Evolutionary conservation across 2,329 filamentous ascomycete species (phyloP).

Genomic region (Fusarium sp.): DNA sequence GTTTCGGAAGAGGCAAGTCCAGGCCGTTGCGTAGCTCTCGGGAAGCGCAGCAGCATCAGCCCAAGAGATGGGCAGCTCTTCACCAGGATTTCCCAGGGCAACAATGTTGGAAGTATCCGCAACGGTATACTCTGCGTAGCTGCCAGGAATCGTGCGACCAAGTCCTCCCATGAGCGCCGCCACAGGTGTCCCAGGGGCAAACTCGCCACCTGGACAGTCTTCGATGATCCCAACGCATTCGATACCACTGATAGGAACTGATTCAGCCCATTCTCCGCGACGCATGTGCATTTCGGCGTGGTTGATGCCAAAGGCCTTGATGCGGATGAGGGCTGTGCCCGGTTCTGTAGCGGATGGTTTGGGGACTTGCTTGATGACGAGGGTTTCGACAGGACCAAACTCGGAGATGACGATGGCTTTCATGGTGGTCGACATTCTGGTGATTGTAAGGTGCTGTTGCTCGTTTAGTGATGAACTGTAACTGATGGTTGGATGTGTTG

Average conservation of each 20-base stretch:
- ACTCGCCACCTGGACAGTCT: neutral
- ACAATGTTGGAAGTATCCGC: constrained; percentile 9
- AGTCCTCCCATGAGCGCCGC: constrained; percentile 21
- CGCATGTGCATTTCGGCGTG: constrained; percentile 29
- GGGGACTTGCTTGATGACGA: neutral
- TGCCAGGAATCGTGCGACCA: constrained; percentile 17
- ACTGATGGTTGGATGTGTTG: neutral
- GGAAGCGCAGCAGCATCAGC: constrained; percentile 14
- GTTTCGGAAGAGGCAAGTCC: constrained; percentile 21
- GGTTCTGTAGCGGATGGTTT: neutral
- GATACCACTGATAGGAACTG: constrained; percentile 21
- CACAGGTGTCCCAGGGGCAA: constrained; percentile 3
- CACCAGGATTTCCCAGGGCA: neutral
- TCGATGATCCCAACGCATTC: constrained; percentile 15
- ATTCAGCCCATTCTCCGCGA: constrained; percentile 23
- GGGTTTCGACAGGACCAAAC: neutral
- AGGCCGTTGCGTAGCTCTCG: constrained; percentile 18
- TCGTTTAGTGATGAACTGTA: neutral
- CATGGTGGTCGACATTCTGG: neutral
- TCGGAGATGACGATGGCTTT: neutral
- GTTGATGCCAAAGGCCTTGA: constrained; percentile 20
- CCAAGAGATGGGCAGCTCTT: constrained; percentile 8
- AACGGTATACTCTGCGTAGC: constrained; percentile 12
- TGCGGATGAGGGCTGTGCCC: constrained; percentile 10
- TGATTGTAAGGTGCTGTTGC: neutral